Base-by-base conservation (phyloP, 2,329 filamentous ascomycete species). In the Verticillium albo-atrum region DNA sequence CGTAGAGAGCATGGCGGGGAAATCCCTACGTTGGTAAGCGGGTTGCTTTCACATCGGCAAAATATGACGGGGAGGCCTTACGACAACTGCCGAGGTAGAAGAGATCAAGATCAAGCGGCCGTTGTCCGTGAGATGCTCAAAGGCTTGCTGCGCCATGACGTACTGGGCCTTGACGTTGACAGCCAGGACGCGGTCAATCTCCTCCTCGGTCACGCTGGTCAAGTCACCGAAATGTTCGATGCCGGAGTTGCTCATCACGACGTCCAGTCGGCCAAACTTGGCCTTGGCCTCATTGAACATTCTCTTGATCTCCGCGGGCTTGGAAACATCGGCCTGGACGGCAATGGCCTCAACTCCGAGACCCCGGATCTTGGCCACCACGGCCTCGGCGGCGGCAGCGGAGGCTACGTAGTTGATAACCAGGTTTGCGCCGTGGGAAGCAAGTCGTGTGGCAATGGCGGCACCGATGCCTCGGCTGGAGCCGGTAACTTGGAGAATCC, bases 51-150 rank as follows among this genome's bases (percentile, higher is more conserved):
- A n/a, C n/a, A n/a, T n/a, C n/a, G n/a, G n/a, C n/a, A n/a, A n/a
- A n/a, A n/a, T n/a, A n/a, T n/a, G 30, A 14, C 6, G 30, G 30
- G 14, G 30, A 9, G 30, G 30, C 30, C 30, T 32, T 14, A 32
- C 28, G 5, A 30, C 28, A 9, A 30, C 28, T 30, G 88, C 74
- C 1, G 88, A 87, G 71, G 90, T 91, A 58, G 82, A 88, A 28
- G 82, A 84, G 85, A 90, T 91, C 64, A 92, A 79, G 72, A 92
- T 88, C 65, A 91, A 77, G 51, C 88, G 81, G 53, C 89, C 89
- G 60, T 86, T 84, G 30, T 85, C 75, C 74, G 87, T 82, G 56
- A 91, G 80, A 71, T 88, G 76, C 73, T 87, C 86, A 78, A 88
- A 88, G 53, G 87, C 87, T 61, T 87, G 82, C 68, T 86, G 84